Evolutionary conservation across 805 yeast genomes (phyloP).

Genomic region (Wickerhamomyces alni): DNA sequence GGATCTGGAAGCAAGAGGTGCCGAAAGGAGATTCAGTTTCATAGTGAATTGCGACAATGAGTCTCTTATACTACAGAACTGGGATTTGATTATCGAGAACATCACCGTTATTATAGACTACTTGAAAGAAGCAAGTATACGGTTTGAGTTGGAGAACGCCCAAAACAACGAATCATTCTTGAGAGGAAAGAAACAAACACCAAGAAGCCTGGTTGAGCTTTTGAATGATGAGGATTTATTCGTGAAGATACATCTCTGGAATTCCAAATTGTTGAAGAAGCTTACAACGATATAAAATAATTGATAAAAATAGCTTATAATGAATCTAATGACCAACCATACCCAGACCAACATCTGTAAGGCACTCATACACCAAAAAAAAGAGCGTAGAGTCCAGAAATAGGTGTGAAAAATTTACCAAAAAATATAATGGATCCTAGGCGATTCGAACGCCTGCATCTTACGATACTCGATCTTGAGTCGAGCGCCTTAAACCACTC

Average conservation of each 20-base stretch:
- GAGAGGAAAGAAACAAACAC: constrained; percentile 49
- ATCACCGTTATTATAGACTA: constrained; percentile 34
- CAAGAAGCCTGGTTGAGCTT: constrained; percentile 49
- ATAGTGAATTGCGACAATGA: constrained; percentile 54
- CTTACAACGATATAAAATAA: constrained; percentile 5
- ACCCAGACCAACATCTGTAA: too few species aligned
- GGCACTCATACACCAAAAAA: too few species aligned
- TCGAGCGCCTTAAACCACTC: constrained; percentile 10
- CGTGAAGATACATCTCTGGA: constrained; percentile 60
- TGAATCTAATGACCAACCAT: not conserved
- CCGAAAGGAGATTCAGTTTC: constrained; percentile 61
- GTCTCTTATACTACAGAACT: constrained; percentile 42
- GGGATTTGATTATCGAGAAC: constrained; percentile 44
- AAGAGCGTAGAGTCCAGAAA: too few species aligned
- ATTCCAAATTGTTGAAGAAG: constrained; percentile 41
- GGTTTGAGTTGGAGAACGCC: constrained; percentile 22
- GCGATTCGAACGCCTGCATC: constrained; percentile 9
- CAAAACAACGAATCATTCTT: constrained; percentile 43
- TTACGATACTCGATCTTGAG: constrained; percentile 8
- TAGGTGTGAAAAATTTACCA: too few species aligned
- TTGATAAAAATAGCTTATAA: too few species aligned
- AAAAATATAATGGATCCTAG: constrained; percentile 8
- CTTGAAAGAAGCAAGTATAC: constrained; percentile 27
- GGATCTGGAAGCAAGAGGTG: constrained; percentile 66
- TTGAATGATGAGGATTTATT: constrained; percentile 48